Percentiles rank a stretch among this genome's conserved stretches.
Evolutionary conservation across 2,329 filamentous ascomycete genomes (phyloP).

Genomic region (Emergomyces pasteurianus): DNA sequence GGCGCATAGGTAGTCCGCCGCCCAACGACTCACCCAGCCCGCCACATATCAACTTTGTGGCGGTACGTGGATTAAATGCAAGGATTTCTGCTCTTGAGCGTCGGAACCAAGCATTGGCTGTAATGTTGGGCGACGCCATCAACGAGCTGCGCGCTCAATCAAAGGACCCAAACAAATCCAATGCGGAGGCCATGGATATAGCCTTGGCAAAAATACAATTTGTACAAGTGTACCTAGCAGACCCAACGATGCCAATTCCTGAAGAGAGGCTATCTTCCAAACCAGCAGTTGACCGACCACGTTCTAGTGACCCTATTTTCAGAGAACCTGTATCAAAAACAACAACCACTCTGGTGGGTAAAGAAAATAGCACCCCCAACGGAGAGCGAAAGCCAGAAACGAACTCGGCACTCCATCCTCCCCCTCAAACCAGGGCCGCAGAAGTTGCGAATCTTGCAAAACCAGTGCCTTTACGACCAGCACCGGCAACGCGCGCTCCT

Average conservation of each 20-base stretch:
- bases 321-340: not conserved
- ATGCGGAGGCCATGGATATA: constrained; percentile 2
- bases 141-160: constrained; percentile 28
- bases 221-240: constrained; percentile 33
- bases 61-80: constrained; percentile 18
- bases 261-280: not conserved
- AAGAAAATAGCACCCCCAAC: not conserved
- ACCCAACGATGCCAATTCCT: constrained; percentile 23
- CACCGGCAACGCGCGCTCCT: constrained; percentile 25
- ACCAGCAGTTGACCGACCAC: not conserved
- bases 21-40: constrained; percentile 10
- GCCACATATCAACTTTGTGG: constrained; percentile 7
- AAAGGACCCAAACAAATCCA: constrained; percentile 11
- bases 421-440: not conserved
- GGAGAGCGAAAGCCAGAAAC: not conserved
- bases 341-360: not conserved
- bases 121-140: constrained; percentile 30
- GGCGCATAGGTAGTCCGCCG: constrained; percentile 10
- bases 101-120: constrained; percentile 31
- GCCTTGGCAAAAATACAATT: constrained; percentile 31
- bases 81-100: constrained; percentile 26
- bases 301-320: not conserved
- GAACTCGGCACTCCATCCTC: not conserved
- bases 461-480: constrained; percentile 15
- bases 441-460: constrained; percentile 8